Evolutionary conservation across 192 early-diverging fungal genomes (phyloP), one percentile per base, ranked within the genome.

Genomic region (Coemansia sp.): DNA sequence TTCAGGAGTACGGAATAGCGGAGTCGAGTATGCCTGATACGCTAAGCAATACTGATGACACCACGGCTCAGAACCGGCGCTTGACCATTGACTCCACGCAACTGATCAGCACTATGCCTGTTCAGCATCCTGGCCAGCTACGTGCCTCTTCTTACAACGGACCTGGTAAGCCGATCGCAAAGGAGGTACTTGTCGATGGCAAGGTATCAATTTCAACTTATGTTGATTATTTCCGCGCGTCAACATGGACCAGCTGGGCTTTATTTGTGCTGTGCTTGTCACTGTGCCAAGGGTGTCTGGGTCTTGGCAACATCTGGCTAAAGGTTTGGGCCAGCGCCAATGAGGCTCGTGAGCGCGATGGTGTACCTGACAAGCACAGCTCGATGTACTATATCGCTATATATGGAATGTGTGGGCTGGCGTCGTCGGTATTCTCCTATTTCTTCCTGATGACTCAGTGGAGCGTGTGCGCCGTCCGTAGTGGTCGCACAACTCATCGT

Each of bases 151-250:
- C 16, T 57, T 61, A 40, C 53, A 58, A 52, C 8, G 24, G 70
- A 15, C 24, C 6, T 20, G 71, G 73, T 18, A 55, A 58, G 29
- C 74, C 96, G 18, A 95, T 93, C 34, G 72, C 84, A 0, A 84
- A 90, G 36, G 96, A 98, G 77, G 91, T 92, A 49, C 88, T 87
- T 69, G 91, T 88, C 18, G 87, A 89, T 38, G 96, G 96, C 39
- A 88, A 82, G 24, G 94, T 98, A 1, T 77, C 85, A 20, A 83
- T 84, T 78, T 69, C 70, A 10, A 92, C 97, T 0, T 98, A 98
- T 68, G 72, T 75, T 6, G 80, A 89, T 16, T 98, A 98, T 75
- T 86, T 90, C 49, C 87, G 92, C 60, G 87, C 91, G 0, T 96
- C 93, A 62, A 88, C 89, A 2, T 66, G 85, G 61, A 16, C 36